Base-by-base conservation (phyloP, 2,329 filamentous ascomycete species). In the Diaporthe sp. region DNA sequence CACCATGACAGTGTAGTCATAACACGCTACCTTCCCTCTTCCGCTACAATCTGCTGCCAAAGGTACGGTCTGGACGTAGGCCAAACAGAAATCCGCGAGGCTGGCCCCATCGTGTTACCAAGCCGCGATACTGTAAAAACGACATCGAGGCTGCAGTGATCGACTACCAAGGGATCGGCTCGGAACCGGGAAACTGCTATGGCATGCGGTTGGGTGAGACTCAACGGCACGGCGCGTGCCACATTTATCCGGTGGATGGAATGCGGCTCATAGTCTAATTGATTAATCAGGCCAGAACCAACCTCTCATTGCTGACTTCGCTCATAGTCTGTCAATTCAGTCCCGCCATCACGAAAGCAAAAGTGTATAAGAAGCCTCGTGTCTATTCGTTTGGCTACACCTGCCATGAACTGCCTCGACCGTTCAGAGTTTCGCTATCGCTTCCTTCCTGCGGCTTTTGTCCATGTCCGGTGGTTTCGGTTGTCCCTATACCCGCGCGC, bases 231-330 rank as follows among this genome's bases (percentile, higher is more conserved):
- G 65, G 65, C 65, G 31, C 65, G 65, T 68, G 65, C 65, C 65
- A 53, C 46, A 53, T 68, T 68, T 68, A 68, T 55, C 65, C 65
- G 65, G 46, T 19, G 31, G 12, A 49, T 39, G 65, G 65, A 68
- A 68, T 68, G 65, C 65, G 65, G 65, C 65, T 68, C 65, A 53
- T 17, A 68, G 46, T 68, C 65, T 68, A 68, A 68, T 68, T 68
- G 31, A 68, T 68, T 53, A 68, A 19, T 7, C 62, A 68, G 19
- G 46, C 65, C 31, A 39, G 9, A 34, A 19, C 53, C 46, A 68
- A 53, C 46, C 31, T 68, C 46, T 53, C 34, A 7, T 8, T 53
- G 62, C 46, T 53, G 62, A 67, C 44, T 51, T 67, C 62, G 22
- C 39, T 67, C 39, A 12, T 17, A 44, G 39, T 49, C 25, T 3